A percentile compares a stretch with the other conserved stretches of the same genome.
phyloP scores from a whole-genome alignment of 2,329 filamentous ascomycete species.

The Cytospora chrysosperma region DNA sequence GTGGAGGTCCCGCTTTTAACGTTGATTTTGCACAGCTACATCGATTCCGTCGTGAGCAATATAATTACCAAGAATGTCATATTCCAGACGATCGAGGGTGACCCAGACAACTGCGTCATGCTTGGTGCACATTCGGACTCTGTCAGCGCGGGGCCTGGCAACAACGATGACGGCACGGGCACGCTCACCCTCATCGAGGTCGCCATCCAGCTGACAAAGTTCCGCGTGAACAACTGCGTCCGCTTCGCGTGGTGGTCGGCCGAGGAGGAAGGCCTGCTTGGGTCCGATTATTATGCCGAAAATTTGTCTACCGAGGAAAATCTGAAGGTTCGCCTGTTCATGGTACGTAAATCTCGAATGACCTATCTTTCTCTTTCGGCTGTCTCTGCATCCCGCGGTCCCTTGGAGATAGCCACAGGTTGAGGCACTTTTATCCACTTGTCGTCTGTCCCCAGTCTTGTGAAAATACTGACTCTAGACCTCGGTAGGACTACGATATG shows the following conservation, averaged over 20 bases:
- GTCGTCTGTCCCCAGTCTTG: neutral
- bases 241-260: slow-evolving; percentile 68
- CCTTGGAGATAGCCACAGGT: neutral
- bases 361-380: neutral
- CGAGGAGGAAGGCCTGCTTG: slow-evolving; percentile 65
- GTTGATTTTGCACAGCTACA: slow-evolving; percentile 38
- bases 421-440: neutral
- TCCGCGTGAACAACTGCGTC: slow-evolving; percentile 62
- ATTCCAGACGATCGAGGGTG: slow-evolving; percentile 59
- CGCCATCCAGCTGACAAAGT: slow-evolving; percentile 57
- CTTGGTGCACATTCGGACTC: slow-evolving; percentile 64
- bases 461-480: neutral
- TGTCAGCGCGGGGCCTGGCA: slow-evolving; percentile 64
- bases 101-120: slow-evolving; percentile 64
- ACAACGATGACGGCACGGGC: slow-evolving; percentile 77
- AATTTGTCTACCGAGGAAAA: slow-evolving; percentile 58
- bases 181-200: slow-evolving; percentile 62
- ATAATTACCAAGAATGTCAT: slow-evolving; percentile 60
- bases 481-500: slow-evolving; percentile 62
- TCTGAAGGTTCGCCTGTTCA: slow-evolving; percentile 61
- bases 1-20: neutral
- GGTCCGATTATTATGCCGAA: slow-evolving; percentile 61
- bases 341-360: slow-evolving; percentile 35
- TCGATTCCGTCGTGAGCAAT: slow-evolving; percentile 55
- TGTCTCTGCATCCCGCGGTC: neutral